Evolutionary conservation across 1,284 basidiomycete genomes (phyloP).

Genomic region (Trametes hirsuta): DNA sequence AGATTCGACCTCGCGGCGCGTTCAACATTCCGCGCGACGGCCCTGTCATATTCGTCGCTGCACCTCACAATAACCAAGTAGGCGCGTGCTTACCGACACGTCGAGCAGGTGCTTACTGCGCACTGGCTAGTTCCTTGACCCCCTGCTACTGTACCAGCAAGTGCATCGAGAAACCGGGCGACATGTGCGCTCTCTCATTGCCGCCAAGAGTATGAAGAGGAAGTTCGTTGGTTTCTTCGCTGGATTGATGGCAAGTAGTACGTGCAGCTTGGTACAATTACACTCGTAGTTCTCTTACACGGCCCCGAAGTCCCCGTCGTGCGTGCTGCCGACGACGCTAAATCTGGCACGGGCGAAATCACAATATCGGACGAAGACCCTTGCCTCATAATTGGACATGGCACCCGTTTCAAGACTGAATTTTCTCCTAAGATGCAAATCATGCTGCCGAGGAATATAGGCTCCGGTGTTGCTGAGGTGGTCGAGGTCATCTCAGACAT

Average conservation of each 20-base stretch:
- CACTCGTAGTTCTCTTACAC: conserved; percentile 20
- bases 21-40: conserved; percentile 94
- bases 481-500: conserved; percentile 91
- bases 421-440: conserved; percentile 86
- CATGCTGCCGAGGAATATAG: conserved; percentile 84
- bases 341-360: conserved; percentile 77
- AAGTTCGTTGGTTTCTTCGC: conserved; percentile 85
- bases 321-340: conserved; percentile 90
- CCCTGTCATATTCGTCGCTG: conserved; percentile 95
- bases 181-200: conserved; percentile 88
- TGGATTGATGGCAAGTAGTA: conserved; percentile 89
- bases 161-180: conserved; percentile 86
- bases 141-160: conserved; percentile 87
- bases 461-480: conserved; percentile 83
- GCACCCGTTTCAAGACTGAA: conserved; percentile 81
- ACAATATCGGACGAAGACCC: conserved; percentile 77
- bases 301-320: conserved; percentile 80
- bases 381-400: conserved; percentile 78
- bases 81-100: conserved; percentile 23
- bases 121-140: conserved; percentile 85
- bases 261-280: conserved; percentile 38
- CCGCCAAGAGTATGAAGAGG: conserved; percentile 91
- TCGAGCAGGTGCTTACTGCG: conserved; percentile 12
- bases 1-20: conserved; percentile 92
- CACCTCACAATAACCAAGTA: conserved; percentile 96